Evolutionary conservation across 768 basidiomycete genomes (phyloP), one percentile per base, ranked within the genome.

Genomic region (Coprinellus micaceus): DNA sequence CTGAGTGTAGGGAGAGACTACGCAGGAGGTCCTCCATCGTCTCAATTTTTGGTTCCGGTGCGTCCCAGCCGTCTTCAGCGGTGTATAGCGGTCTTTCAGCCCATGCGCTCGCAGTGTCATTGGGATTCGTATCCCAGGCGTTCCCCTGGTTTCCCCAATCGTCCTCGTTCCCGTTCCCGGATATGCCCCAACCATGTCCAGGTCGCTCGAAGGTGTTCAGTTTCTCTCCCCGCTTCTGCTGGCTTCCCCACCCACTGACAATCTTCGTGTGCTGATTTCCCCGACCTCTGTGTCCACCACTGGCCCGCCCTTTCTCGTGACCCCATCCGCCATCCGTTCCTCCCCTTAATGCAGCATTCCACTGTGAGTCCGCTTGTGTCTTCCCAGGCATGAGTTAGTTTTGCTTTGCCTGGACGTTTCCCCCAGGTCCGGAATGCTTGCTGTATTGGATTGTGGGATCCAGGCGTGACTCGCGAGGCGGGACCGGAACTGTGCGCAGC

Each of bases 11-110:
- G 9, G 43, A 51, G 24, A 58, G 50, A 5, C 24, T 36, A 12
- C 15, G 26, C 26, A 58, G n/a, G 21, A 48, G 13, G 15, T 57
- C 60, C 25, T 58, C 57, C 39, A 58, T 21, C 15, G 52, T 58
- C 30, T 46, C 25, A n/a, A 28, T 36, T 33, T 26, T 46, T 43
- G 40, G n/a, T 6, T 43, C 40, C 40, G 10, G 40, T 43, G 13
- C n/a, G 40, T 15, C 40, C 40, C 40, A 43, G 40, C 40, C 40
- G n/a, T 43, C 40, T 43, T 21, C 40, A 19, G 40, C 15, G 15
- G 13, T 9, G 40, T 15, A 15, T 6, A 17, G 6, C n/a, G 13
- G 15, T 43, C 6, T 7, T 17, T 43, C 15, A 43, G 40, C 15
- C 40, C 19, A 15, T 43, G 40, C 33, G 13, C 33, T 33, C 13